These are phyloP conservation scores for Zea mays DNA, from an alignment of 176 grass and related monocot genomes.

Conservation along the genomic window DNA sequence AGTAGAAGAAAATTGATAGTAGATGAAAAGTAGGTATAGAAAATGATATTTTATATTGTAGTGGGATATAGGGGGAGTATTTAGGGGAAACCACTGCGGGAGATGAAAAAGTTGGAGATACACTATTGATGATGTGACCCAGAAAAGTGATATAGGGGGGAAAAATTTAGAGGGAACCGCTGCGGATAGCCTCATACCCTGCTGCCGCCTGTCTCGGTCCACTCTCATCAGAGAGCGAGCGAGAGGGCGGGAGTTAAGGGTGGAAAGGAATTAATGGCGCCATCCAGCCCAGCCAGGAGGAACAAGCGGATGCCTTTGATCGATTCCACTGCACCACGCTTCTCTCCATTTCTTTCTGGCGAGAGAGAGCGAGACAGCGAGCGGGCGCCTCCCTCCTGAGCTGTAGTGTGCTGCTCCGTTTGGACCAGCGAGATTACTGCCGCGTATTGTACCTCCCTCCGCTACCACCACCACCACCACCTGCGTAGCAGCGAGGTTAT, in stretches of 20 bases:
- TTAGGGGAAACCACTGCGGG: too few relatives aligned
- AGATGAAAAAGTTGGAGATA: too few relatives aligned
- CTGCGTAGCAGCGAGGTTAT: constrained; percentile 34
- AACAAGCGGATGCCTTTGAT: constrained; percentile 33
- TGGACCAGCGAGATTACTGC: constrained; percentile 44
- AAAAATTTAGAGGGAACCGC: too few relatives aligned
- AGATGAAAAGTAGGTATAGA: too few relatives aligned
- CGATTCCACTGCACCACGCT: neutral
- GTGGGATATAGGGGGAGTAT: too few relatives aligned
- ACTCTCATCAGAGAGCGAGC: neutral
- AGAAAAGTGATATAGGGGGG: too few relatives aligned
- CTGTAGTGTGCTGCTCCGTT: constrained; percentile 29
- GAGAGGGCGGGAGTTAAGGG: constrained; percentile 29
- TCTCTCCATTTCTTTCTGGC: neutral
- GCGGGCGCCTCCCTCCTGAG: neutral
- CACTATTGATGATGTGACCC: too few relatives aligned
- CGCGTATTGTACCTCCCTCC: constrained; percentile 18
- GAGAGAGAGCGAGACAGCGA: neutral
- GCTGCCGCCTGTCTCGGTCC: neutral
- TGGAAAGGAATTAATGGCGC: constrained; percentile 18
- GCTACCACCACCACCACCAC: neutral
- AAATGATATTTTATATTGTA: too few relatives aligned
- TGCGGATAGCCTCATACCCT: too few relatives aligned
- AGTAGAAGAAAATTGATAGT: too few relatives aligned
- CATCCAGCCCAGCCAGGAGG: constrained; percentile 4